Evolutionary conservation across 805 yeast species (phyloP), one percentile per base, ranked within the genome.

Genomic region (Candida palmyrensis): DNA sequence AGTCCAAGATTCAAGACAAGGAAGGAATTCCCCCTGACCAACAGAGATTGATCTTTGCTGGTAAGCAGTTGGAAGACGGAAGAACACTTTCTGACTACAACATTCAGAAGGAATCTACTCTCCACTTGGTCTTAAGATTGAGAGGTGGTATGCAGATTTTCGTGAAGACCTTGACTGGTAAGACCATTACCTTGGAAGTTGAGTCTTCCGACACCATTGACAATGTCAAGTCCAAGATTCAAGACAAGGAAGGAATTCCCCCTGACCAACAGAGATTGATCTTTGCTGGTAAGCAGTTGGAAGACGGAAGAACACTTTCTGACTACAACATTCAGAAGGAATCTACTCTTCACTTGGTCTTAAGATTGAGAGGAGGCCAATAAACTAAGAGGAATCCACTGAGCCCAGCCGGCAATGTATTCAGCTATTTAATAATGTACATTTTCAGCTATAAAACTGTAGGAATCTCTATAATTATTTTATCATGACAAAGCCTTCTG

Each of bases 251-350:
- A 68, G 96, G 96, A 59, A 87, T 88, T 56, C 96, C 97, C 64
- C 95, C 96, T 53, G 96, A 87, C 69, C 96, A 88, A 68, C 97
- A 89, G 73, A 82, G 96, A 73, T 79, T 88, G 56, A 87, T 89
- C 74, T 89, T 88, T 57, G 96, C 96, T 54, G 96, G 96, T 78
- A 88, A 87, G 77, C 96, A 86, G 73, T 79, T 88, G 66, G 96
- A 87, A 71, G 92, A 84, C 46, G 96, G 96, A 51, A 85, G 96
- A 77, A 89, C 97, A 45, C 73, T 89, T 46, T 82, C 95, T 48
- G 97, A 89, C 73, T 89, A 89, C 90, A 89, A 89, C 83, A 89
- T 89, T 68, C 96, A 88, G 74, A 89, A 89, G 77, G 97, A 89
- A 73, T 87, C 96, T 45, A 89, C 97, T 43, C 70, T 89, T 36